phyloP scores from a whole-genome alignment of 106 monocot genomes.

The Acorus calamus region DNA sequence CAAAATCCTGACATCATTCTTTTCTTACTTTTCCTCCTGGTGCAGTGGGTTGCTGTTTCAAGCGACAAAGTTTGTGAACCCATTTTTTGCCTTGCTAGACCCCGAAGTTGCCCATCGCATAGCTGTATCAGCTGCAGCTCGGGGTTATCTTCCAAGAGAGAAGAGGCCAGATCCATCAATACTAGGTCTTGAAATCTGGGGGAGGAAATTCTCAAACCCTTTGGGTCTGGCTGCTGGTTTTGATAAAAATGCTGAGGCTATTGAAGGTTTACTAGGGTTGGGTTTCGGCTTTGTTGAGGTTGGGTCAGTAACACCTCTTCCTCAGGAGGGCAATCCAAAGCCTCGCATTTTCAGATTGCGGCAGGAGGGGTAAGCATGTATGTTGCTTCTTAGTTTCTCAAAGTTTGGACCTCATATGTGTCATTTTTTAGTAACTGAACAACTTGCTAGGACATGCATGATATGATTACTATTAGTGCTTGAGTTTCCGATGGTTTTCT shows the following conservation, averaged over 20 bases:
- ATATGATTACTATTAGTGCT: too few species aligned
- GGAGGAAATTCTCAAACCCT: slow-evolving; percentile 82
- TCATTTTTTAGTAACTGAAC: not conserved
- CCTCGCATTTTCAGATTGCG: slow-evolving; percentile 87
- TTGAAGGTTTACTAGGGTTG: slow-evolving; percentile 81
- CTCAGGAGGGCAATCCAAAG: slow-evolving; percentile 94
- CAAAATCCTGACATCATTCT: not conserved
- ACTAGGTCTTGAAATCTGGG: slow-evolving; percentile 79
- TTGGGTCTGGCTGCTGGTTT: slow-evolving; percentile 98
- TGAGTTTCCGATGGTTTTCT: too few species aligned
- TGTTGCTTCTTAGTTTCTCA: slow-evolving; percentile 3
- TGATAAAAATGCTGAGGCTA: slow-evolving; percentile 95
- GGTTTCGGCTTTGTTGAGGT: slow-evolving; percentile 98
- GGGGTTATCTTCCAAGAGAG: slow-evolving; percentile 67
- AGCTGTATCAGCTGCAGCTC: slow-evolving; percentile 74
- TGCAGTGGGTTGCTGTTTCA: slow-evolving; percentile 88
- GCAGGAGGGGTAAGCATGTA: slow-evolving; percentile 58
- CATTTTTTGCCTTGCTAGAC: slow-evolving; percentile 84
- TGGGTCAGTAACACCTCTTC: slow-evolving; percentile 92
- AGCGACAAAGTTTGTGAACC: slow-evolving; percentile 70
- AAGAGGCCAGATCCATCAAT: slow-evolving; percentile 80
- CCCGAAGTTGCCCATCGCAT: slow-evolving; percentile 83
- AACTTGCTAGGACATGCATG: not conserved
- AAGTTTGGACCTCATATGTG: not conserved
- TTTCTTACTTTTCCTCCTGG: not conserved